A percentile compares a stretch with the other conserved stretches of the same genome.
Conservation (phyloP, 1,284 basidiomycete species). For the Rugiboletus extremiorientalis region DNA sequence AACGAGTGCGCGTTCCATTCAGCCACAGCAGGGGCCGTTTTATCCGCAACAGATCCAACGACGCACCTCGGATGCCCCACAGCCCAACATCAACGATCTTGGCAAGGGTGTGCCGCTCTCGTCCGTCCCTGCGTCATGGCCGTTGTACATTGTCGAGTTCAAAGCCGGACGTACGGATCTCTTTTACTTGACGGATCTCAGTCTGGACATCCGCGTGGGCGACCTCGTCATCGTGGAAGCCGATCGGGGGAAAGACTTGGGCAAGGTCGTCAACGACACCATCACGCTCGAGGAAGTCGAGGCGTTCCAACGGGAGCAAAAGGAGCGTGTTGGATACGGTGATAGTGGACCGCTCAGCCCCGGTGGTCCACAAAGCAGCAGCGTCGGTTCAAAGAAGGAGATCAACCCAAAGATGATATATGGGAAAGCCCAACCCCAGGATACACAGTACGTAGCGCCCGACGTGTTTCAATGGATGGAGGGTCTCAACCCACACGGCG, state of each 20-base stretch:
- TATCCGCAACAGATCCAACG: slow-evolving; percentile 42
- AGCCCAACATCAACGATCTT: slow-evolving; percentile 56
- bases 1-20: slow-evolving; percentile 40
- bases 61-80: slow-evolving; percentile 51
- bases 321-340: slow-evolving; percentile 41
- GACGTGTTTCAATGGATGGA: background rate
- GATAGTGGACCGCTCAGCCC: slow-evolving; percentile 59
- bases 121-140: slow-evolving; percentile 78
- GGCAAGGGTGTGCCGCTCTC: slow-evolving; percentile 90
- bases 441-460: slow-evolving; percentile 71
- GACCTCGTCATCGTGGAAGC: slow-evolving; percentile 97
- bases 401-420: slow-evolving; percentile 97
- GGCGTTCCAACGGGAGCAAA: slow-evolving; percentile 67
- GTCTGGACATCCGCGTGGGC: slow-evolving; percentile 69
- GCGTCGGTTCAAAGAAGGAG: slow-evolving; percentile 66
- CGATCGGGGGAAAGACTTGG: slow-evolving; percentile 91
- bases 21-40: slow-evolving; percentile 38
- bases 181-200: slow-evolving; percentile 81
- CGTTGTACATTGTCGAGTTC: slow-evolving; percentile 97
- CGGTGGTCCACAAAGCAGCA: slow-evolving; percentile 34
- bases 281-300: slow-evolving; percentile 92
- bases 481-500: slow-evolving; percentile 3
- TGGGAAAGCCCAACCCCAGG: slow-evolving; percentile 83
- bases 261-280: slow-evolving; percentile 86
- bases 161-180: slow-evolving; percentile 95